Evolutionary conservation across 306 rosid genomes (phyloP), one percentile per base, ranked within the genome.

Genomic region (Vicia villosa): DNA sequence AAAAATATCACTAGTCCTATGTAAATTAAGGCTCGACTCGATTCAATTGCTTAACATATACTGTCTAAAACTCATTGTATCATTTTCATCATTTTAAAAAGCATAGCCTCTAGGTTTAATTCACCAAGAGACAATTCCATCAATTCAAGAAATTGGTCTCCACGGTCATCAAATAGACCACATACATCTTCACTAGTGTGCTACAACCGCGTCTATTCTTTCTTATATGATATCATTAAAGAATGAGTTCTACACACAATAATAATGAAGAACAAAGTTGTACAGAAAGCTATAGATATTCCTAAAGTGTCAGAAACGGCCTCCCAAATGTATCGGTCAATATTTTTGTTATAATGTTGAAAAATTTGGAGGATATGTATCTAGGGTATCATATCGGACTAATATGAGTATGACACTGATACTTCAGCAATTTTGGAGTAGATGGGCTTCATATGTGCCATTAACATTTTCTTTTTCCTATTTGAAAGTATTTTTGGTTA

Each of bases 401-500:
- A 32, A 6, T 6, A 26, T 15, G 64, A n/a, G 20, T 30, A 10
- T 20, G 14, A 52, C 59, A 28, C 42, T 15, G 13, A 28, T 15
- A 32, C 64, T 58, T 58, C 0, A 58, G 42, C 13, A 59, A 59
- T 34, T 59, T 34, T 34, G 65, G 26, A 34, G 43, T 34, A 61
- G 26, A 17, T 36, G 15, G 26, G 10, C 15, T 61, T 37, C 66
- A 36, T 37, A 5, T 19, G 47, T 28, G 63, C 47, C 66, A 30
- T 41, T 37, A 10, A 26, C 40, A 13, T 57, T n/a, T 15, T 1
- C 20, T 12, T 63, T 26, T 40, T 32, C 15, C 42, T 54, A 12
- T 38, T 15, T 19, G n/a, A 8, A 17, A 1, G 50, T 59, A 46
- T 58, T 68, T 66, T 49, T 72, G 45, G 66, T 32, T 54, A 58